Percentiles rank a stretch among this genome's conserved stretches.
Conservation (phyloP, 2,329 filamentous ascomycete genomes). For the Xylariaceae sp. region DNA sequence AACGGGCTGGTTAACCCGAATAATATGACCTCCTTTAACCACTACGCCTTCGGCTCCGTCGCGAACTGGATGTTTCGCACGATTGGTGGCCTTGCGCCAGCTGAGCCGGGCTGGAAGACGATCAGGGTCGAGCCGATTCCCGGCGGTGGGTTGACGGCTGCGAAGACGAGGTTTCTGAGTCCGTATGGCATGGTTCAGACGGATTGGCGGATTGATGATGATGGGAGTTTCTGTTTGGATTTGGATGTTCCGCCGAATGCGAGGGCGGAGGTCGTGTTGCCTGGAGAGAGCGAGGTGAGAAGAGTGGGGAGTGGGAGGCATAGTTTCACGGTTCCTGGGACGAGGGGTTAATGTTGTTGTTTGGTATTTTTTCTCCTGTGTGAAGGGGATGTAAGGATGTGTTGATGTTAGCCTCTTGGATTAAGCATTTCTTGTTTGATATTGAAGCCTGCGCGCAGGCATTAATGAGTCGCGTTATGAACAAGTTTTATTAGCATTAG, state of each 20-base stretch:
- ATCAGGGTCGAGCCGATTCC: slow-evolving; percentile 34
- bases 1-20: slow-evolving; percentile 42
- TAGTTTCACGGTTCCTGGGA: slow-evolving; percentile 17
- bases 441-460: too few species aligned
- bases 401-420: too few species aligned
- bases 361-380: too few species aligned
- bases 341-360: too few species aligned
- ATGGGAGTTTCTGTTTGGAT: slow-evolving; percentile 19
- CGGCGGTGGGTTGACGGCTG: slow-evolving; percentile 35
- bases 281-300: slow-evolving; percentile 11
- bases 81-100: slow-evolving; percentile 38
- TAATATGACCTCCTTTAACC: slow-evolving; percentile 47
- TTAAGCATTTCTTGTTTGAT: too few species aligned
- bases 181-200: slow-evolving; percentile 31
- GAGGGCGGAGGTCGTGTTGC: slow-evolving; percentile 23
- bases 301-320: slow-evolving; percentile 25
- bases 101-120: slow-evolving; percentile 38
- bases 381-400: too few species aligned
- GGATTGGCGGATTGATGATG: slow-evolving; percentile 28
- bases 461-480: too few species aligned
- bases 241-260: slow-evolving; percentile 26
- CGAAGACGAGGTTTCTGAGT: slow-evolving; percentile 30
- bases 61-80: slow-evolving; percentile 43
- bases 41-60: slow-evolving; percentile 46
- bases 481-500: too few species aligned